Evolutionary conservation across 768 basidiomycete species (phyloP).

Genomic region (Leucosporidium scottii): DNA sequence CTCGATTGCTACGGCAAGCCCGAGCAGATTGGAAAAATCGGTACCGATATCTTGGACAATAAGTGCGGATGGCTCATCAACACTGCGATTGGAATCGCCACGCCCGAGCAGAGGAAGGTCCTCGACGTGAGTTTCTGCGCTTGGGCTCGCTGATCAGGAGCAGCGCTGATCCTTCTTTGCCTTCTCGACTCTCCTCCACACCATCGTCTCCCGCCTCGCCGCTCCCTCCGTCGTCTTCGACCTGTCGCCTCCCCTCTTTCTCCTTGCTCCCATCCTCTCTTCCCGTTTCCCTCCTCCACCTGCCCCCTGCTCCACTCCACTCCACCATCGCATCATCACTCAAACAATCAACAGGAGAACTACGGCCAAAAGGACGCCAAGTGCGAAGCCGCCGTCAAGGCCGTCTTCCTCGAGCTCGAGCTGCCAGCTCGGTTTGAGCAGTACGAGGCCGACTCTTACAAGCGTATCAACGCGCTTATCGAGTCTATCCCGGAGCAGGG

Average conservation of each 20-base stretch:
- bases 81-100: conserved; percentile 57
- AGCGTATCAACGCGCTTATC: conserved; percentile 61
- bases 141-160: not conserved
- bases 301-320: not conserved
- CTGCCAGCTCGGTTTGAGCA: conserved; percentile 56
- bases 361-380: conserved; percentile 58
- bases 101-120: conserved; percentile 46
- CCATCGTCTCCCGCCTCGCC: not conserved
- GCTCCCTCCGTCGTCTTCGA: not conserved
- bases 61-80: conserved; percentile 98
- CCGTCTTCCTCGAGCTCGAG: conserved; percentile 61
- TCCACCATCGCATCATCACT: conserved; percentile 35
- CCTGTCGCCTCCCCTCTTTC: not conserved
- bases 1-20: conserved; percentile 86
- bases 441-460: conserved; percentile 74
- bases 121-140: conserved; percentile 43
- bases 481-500: conserved; percentile 48
- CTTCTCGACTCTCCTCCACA: not conserved
- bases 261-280: not conserved
- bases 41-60: conserved; percentile 97
- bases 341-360: conserved; percentile 57
- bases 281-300: not conserved
- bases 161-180: not conserved
- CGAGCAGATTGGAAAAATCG: conserved; percentile 90
- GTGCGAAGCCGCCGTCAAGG: conserved; percentile 58